Conservation (phyloP, 768 basidiomycete species). For the Trichaptum fuscoviolaceum region DNA sequence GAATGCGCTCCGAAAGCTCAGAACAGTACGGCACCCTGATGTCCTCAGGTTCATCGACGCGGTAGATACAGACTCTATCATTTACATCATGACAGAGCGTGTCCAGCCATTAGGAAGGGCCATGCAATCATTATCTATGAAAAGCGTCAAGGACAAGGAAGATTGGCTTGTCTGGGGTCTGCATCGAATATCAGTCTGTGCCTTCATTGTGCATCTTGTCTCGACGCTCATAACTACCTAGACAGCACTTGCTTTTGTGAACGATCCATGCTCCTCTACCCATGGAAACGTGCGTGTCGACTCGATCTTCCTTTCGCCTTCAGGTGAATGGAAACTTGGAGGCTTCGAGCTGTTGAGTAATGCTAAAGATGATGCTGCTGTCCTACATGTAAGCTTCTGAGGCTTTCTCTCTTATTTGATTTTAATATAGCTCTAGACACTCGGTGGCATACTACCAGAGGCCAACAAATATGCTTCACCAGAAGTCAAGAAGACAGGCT, state of each 20-base stretch:
- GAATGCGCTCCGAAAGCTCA: slow-evolving; percentile 85
- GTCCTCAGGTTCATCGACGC: slow-evolving; percentile 94
- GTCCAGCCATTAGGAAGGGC: slow-evolving; percentile 68
- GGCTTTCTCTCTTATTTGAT: slow-evolving; percentile 1
- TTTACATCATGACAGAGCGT: slow-evolving; percentile 94
- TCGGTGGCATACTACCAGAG: slow-evolving; percentile 60
- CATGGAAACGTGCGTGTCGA: slow-evolving; percentile 75
- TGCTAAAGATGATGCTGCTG: slow-evolving; percentile 69
- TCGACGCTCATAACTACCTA: slow-evolving; percentile 24
- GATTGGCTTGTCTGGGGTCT: slow-evolving; percentile 95
- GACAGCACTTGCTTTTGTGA: slow-evolving; percentile 89
- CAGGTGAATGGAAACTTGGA: slow-evolving; percentile 95
- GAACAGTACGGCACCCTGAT: slow-evolving; percentile 92
- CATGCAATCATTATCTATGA: slow-evolving; percentile 57
- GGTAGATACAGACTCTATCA: slow-evolving; percentile 78
- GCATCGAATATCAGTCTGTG: slow-evolving; percentile 78
- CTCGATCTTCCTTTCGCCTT: slow-evolving; percentile 85
- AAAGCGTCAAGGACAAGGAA: slow-evolving; percentile 59
- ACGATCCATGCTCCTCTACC: slow-evolving; percentile 74
- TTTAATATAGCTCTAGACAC: slow-evolving; percentile 40
- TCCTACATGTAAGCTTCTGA: slow-evolving; percentile 67
- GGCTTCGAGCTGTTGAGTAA: slow-evolving; percentile 90
- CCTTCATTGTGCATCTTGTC: slow-evolving; percentile 9
- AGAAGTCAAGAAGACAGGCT: slow-evolving; percentile 86
- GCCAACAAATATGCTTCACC: slow-evolving; percentile 63